Base-by-base conservation (phyloP, 2,329 filamentous ascomycete genomes). In the Incumbomyces lentus region DNA sequence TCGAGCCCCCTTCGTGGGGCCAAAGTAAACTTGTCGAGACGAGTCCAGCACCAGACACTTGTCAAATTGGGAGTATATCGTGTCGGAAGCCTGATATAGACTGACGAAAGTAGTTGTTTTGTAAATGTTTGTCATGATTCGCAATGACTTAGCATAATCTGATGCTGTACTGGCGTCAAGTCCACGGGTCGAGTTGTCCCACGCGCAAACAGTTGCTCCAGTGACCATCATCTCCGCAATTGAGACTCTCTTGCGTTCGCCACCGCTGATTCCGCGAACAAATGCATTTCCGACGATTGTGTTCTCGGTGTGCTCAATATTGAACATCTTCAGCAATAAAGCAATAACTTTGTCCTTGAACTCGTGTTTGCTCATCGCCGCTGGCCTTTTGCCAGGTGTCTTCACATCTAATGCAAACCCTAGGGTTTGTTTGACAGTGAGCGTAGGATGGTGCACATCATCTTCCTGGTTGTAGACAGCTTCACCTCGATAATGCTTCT, bases 401-500 rank as follows among this genome's bases (percentile, higher is more conserved):
- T 93, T 94, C 29, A 82, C 85, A 59, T 92, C 84, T 2, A 93
- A 68, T 0, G 88, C 88, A 59, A 95, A 95, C 1, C 78, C 81
- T 1, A 95, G 74, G 0, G 89, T 95, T 62, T 95, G 86, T 46
- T 85, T 83, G 2, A 95, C 89, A 0, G 87, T 92, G 18, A 95
- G 71, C 0, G 86, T 92, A 0, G 88, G 78, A 56, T 88, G 82
- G 56, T 95, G 87, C 17, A 90, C 73, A 56, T 95, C 88, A 54
- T 93, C 86, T 62, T 90, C 85, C 56, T 85, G 80, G 59, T 87
- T 90, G 68, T 93, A 94, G 3, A 90, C 81, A 1, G 84, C 82
- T 66, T 94, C 86, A 42, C 86, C 86, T 26, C 86, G 76, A 62
- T 86, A 93, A 42, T 75, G 70, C 58, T 82, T 76, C 53, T 67